Base-by-base conservation (phyloP, 202 grass and related monocot genomes). In the Carex sylvatica region DNA sequence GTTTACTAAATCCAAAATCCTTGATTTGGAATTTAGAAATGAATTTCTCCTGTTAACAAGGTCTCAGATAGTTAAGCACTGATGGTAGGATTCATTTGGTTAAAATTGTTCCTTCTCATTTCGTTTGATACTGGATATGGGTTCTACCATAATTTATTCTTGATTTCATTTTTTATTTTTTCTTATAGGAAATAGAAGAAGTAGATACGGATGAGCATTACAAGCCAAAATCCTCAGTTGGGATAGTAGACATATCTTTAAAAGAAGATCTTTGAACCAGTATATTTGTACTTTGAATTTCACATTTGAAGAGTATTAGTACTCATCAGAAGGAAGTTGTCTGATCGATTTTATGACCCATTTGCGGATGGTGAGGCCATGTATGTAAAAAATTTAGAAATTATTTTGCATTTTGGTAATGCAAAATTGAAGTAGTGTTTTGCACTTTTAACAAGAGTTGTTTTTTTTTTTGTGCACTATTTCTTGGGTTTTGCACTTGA, bases 151-250 rank as follows among this genome's bases (percentile, higher is more conserved):
- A 65, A 65, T 33, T 28, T 38, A 12, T 22, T 13, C 3, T n/a
- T 59, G 16, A 23, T 28, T 59, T 51, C n/a, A 71, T 11, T 56
- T 14, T 73, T 71, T 38, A 46, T 55, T 15, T 83, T 65, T 13
- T 84, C 67, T 79, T 46, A 46, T 58, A 98, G 92, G 95, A 98
- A 86, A 95, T 98, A 82, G 95, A 98, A 61, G 92, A 95, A 90
- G 93, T 98, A 20, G 95, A 98, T 76, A 98, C 95, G 1, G 95
- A 98, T 47, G 90, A 98, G 55, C 92, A 91, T 87, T 95, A 98
- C 84, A 89, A 85, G 83, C 92, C 95, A 22, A 98, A 98, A 78
- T 88, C 89, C 7, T 82, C 91, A 49, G 82, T 98, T 22, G 87
- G 92, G 70, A 98, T 98, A 52, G 83, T 87, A 28, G 88, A 93